phyloP scores from a whole-genome alignment of 108 stramenopile genomes.

The Nannochloropsis granulata region DNA sequence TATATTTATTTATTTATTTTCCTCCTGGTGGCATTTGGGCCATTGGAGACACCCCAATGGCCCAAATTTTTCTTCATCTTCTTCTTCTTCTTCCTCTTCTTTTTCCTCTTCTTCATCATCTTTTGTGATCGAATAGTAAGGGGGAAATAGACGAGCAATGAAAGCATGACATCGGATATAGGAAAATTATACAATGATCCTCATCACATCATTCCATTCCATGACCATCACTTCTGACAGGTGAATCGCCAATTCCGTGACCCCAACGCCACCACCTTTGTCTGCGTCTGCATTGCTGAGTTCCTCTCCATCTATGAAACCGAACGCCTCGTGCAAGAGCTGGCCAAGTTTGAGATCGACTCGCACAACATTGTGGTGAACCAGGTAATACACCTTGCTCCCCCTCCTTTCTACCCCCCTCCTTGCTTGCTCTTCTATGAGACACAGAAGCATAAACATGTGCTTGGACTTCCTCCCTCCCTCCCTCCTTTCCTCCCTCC shows the following conservation, averaged over 20 bases:
- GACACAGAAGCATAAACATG: too few species aligned
- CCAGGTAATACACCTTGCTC: constrained; percentile 38
- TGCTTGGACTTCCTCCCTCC: too few species aligned
- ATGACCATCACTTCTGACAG: constrained; percentile 6
- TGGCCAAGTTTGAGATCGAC: constrained; percentile 95
- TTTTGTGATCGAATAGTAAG: too few species aligned
- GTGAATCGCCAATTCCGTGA: constrained; percentile 90
- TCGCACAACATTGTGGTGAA: constrained; percentile 98
- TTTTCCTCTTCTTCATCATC: too few species aligned
- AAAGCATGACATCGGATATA: background rate
- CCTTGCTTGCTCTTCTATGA: background rate
- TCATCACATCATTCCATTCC: background rate
- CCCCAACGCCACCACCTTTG: constrained; percentile 92
- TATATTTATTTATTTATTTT: too few species aligned
- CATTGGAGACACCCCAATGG: too few species aligned
- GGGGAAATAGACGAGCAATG: too few species aligned
- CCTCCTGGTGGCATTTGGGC: too few species aligned
- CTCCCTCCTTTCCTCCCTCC: too few species aligned
- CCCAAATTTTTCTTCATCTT: too few species aligned
- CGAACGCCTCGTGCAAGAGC: constrained; percentile 97
- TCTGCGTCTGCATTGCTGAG: constrained; percentile 98
- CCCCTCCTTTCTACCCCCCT: background rate
- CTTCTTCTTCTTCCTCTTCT: too few species aligned
- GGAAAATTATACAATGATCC: background rate
- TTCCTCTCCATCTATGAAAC: constrained; percentile 98